A percentile compares a stretch with the other conserved stretches of the same genome.
phyloP scores from a whole-genome alignment of 202 grass and related monocot genomes.

The Panicum hallii region DNA sequence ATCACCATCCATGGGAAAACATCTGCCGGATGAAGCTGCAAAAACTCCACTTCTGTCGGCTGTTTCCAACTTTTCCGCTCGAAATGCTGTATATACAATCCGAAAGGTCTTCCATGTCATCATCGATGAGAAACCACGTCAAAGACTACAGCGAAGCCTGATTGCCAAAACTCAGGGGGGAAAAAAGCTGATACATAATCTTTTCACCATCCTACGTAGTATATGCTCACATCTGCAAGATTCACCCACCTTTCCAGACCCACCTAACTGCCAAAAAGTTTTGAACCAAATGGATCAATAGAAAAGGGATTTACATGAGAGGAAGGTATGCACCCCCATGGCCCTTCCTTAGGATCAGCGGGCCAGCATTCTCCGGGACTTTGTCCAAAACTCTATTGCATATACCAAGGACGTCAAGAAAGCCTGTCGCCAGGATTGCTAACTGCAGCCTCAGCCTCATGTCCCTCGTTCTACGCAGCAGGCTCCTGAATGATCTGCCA shows the following conservation, averaged over 20 bases:
- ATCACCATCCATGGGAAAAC: slow-evolving; percentile 14
- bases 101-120: slow-evolving; percentile 12
- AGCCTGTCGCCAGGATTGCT: slow-evolving; percentile 77
- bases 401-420: slow-evolving; percentile 67
- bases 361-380: slow-evolving; percentile 87
- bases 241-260: background rate
- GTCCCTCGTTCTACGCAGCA: slow-evolving; percentile 81
- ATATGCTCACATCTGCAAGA: slow-evolving; percentile 1
- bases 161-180: background rate
- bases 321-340: slow-evolving; percentile 94
- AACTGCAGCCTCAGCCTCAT: slow-evolving; percentile 87
- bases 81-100: slow-evolving; percentile 50
- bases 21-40: slow-evolving; percentile 46
- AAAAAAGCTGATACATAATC: slow-evolving; percentile 10
- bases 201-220: slow-evolving; percentile 3
- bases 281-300: slow-evolving; percentile 29
- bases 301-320: slow-evolving; percentile 68
- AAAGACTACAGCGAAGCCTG: background rate
- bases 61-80: slow-evolving; percentile 38
- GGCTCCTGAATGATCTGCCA: slow-evolving; percentile 83
- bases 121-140: background rate
- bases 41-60: slow-evolving; percentile 50
- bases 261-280: slow-evolving; percentile 19
- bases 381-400: slow-evolving; percentile 86
- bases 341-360: slow-evolving; percentile 81